Evolutionary conservation across 2,329 filamentous ascomycete species (phyloP), one percentile per base, ranked within the genome.

Genomic region (Fusarium domesticum): DNA sequence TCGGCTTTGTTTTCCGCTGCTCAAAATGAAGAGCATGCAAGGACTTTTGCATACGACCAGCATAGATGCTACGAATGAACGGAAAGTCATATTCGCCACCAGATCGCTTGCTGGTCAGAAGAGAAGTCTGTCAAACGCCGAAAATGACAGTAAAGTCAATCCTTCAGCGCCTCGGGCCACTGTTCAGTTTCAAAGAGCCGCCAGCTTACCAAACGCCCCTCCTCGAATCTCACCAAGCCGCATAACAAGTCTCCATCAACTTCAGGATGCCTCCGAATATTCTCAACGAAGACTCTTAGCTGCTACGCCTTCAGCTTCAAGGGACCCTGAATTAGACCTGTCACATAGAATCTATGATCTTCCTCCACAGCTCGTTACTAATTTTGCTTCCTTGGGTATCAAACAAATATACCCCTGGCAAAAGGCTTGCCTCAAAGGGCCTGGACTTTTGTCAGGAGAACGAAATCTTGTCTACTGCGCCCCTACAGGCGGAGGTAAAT

Each of bases 381-480:
- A 89, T 57, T 78, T 90, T 58, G 74, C 73, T 37, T 67, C 70
- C 0, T 70, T 87, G 31, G 86, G 86, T n/a, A 85, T 91, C 43
- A 77, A 73, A 32, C 78, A 76, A 52, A 90, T 90, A 47, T 90
- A 90, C 56, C 83, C 84, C 2, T 91, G 87, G 87, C 87, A 90
- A 64, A 85, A 85, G 39, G 81, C 83, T 45, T 91, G 87, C 58
- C 72, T 91, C 6, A 71, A 85, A 41, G 81, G 81, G 0, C 80
- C 79, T 4, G 84, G 85, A 0, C 71, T 89, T 15, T 70, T 91
- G 11, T 64, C 70, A 6, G 85, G 85, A 14, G 71, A 79, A 39
- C 80, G 75, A 50, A 89, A 88, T 55, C 71, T 91, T 8, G 83
- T 90, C n/a, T 91, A 90, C 60, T 87, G 83, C 34, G 87, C 87